Base-by-base conservation (phyloP, 345 rosid genomes). In the Firmiana major region DNA sequence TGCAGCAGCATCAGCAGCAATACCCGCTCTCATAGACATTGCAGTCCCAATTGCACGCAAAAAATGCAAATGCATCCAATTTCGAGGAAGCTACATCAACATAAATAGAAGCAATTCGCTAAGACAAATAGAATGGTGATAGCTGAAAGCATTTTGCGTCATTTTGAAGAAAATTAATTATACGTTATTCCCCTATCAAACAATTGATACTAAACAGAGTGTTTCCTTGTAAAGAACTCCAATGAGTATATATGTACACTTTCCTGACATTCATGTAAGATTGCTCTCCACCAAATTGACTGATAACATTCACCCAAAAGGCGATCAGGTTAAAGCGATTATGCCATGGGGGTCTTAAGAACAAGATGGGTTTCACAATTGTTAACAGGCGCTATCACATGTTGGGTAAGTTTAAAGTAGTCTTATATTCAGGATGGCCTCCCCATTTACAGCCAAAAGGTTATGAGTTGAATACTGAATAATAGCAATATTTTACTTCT, bases 41-140 rank as follows among this genome's bases (percentile, higher is more conserved):
- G 98, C 99, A 58, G 89, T 90, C 76, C 99, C 99, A 68, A 95
- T 95, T 57, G 99, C 99, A 67, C 99, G 96, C 89, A 95, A 86
- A 88, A 95, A 95, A 81, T 95, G 99, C 88, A 95, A 85, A 85
- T 95, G 99, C 97, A 95, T 88, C 99, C 99, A 95, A 84, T 95
- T 95, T 82, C 93, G 88, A 34, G 99, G 99, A 80, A 95, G 92
- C 99, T 95, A 79, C 82, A 89, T 71, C 74, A 85, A 71, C 67
- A 75, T 80, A 77, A 40, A 83, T 49, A 84, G 75, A 57, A 77
- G 60, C 28, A 74, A 60, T 60, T 71, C 46, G 73, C 34, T 53
- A 54, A 65, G 63, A 54, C 17, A 55, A 42, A 70, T 43, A n/a
- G 53, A 62, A 77, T 24, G 19, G 70, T 19, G 79, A 64, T 60